These are phyloP conservation scores for Lunularia cruciata DNA, from an alignment of 225 moss, liverwort and hornwort genomes.

Conservation along the genomic window DNA sequence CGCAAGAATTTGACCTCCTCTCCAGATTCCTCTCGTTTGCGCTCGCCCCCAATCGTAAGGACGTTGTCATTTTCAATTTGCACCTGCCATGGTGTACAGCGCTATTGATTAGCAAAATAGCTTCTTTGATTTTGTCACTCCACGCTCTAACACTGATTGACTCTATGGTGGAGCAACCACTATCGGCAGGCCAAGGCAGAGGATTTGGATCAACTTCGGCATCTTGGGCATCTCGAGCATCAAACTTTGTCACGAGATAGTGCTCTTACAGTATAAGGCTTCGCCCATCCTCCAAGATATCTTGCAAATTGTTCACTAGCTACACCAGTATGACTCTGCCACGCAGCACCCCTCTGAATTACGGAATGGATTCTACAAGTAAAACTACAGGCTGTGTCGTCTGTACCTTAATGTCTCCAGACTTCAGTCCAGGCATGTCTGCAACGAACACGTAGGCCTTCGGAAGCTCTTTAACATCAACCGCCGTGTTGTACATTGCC, in stretches of 20 bases:
- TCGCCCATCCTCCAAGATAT: too few species aligned
- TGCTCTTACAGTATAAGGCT: too few species aligned
- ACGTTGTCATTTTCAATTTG: not conserved
- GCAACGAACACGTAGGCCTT: not conserved
- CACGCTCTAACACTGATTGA: too few species aligned
- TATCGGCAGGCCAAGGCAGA: not conserved
- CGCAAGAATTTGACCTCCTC: not conserved
- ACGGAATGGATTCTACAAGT: too few species aligned
- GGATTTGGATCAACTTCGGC: not conserved
- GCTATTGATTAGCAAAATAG: not conserved
- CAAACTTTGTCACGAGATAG: not conserved
- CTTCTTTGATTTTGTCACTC: too few species aligned
- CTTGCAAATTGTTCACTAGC: too few species aligned
- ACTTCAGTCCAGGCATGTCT: too few species aligned
- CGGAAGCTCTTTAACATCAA: constrained; percentile 41
- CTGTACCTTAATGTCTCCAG: too few species aligned
- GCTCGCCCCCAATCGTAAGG: not conserved
- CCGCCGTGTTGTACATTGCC: constrained; percentile 46
- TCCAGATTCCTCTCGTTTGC: not conserved
- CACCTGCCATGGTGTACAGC: not conserved
- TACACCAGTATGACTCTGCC: too few species aligned
- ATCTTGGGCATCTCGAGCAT: not conserved
- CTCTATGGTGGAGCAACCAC: too few species aligned
- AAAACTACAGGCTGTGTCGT: too few species aligned
- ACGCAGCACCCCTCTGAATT: too few species aligned